A percentile compares a stretch with the other conserved stretches of the same genome.
Conservation (phyloP, 2,329 filamentous ascomycete genomes). For the Hortaea werneckii region DNA sequence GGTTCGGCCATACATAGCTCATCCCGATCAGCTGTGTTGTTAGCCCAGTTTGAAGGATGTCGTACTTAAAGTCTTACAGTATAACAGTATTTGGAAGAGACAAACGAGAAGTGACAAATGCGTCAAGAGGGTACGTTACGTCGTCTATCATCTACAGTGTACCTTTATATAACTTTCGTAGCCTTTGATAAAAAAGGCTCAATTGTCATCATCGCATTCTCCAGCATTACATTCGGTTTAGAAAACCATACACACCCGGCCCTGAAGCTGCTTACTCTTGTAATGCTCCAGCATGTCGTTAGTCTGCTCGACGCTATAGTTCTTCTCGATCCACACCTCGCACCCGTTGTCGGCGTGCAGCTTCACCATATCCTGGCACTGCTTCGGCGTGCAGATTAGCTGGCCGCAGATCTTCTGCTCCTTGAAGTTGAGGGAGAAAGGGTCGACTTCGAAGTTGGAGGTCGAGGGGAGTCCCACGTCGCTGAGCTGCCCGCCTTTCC, state of each 20-base stretch:
- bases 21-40: too few species aligned
- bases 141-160: too few species aligned
- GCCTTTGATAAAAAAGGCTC: too few species aligned
- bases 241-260: constrained; percentile 4
- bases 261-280: constrained; percentile 4
- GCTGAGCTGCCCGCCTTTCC: constrained; percentile 4
- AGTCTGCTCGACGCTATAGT: constrained; percentile 4
- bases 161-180: too few species aligned
- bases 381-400: constrained; percentile 5
- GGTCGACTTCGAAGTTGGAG: constrained; percentile 1
- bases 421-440: constrained; percentile 5
- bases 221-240: background rate
- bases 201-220: too few species aligned
- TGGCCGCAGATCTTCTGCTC: constrained; percentile 4
- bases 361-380: constrained; percentile 5
- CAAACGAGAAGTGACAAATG: too few species aligned
- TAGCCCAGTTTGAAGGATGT: too few species aligned
- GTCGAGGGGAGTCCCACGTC: constrained; percentile 3
- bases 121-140: too few species aligned
- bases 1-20: too few species aligned
- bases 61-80: too few species aligned
- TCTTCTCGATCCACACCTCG: constrained; percentile 4
- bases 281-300: constrained; percentile 6
- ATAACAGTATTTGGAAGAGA: too few species aligned
- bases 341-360: constrained; percentile 3